A percentile compares a stretch with the other conserved stretches of the same genome.
Evolutionary conservation across 2,329 filamentous ascomycete genomes (phyloP).

Genomic region (Ophiocordyceps camponoti-saundersi): DNA sequence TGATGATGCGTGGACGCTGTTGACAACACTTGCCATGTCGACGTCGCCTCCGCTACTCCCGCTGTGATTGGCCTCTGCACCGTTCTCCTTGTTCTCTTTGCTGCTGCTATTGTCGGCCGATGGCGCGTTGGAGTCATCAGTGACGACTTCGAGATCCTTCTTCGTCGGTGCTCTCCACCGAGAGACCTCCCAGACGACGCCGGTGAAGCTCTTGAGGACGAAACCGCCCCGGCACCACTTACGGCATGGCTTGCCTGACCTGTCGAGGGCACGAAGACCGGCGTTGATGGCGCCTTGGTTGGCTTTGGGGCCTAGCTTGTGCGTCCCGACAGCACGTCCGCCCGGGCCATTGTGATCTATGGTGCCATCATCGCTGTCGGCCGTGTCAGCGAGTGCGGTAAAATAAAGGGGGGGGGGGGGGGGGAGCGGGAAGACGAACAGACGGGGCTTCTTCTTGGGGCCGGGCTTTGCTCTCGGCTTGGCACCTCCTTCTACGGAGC

Average conservation of each 20-base stretch:
- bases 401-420: slow-evolving; percentile 1
- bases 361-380: slow-evolving; percentile 41
- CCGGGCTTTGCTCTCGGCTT: slow-evolving; percentile 76
- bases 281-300: slow-evolving; percentile 97
- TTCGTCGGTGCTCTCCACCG: slow-evolving; percentile 67
- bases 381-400: slow-evolving; percentile 7
- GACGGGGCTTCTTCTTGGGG: slow-evolving; percentile 86
- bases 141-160: slow-evolving; percentile 25
- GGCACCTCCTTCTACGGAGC: slow-evolving; percentile 41
- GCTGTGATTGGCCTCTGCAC: slow-evolving; percentile 26
- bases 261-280: slow-evolving; percentile 81
- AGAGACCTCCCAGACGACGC: slow-evolving; percentile 62
- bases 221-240: slow-evolving; percentile 79
- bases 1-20: slow-evolving; percentile 34
- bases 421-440: slow-evolving; percentile 24
- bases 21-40: slow-evolving; percentile 32
- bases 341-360: slow-evolving; percentile 35
- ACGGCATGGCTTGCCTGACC: slow-evolving; percentile 79
- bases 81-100: slow-evolving; percentile 50
- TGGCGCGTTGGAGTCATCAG: slow-evolving; percentile 26
- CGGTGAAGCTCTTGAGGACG: slow-evolving; percentile 81
- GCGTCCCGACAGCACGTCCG: slow-evolving; percentile 34
- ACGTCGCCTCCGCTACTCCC: slow-evolving; percentile 26
- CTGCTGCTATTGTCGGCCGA: slow-evolving; percentile 35
- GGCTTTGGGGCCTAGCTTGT: slow-evolving; percentile 89